Conservation (phyloP, 768 basidiomycete species). For the Mycena latifolia region DNA sequence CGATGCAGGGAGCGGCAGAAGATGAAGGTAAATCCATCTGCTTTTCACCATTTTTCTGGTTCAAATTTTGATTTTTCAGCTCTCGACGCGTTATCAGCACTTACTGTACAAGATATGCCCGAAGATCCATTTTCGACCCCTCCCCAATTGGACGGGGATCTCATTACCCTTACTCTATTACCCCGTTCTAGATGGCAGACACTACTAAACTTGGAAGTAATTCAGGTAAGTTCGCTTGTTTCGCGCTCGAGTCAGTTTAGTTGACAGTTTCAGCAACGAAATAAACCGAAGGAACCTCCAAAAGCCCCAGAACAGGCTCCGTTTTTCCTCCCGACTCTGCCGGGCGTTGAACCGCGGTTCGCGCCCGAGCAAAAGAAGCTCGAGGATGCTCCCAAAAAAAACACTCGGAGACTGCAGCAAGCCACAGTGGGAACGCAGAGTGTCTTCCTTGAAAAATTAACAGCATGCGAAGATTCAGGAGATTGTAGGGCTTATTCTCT, state of each 20-base stretch:
- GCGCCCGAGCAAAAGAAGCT: slow-evolving; percentile 60
- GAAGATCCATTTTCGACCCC: slow-evolving; percentile 85
- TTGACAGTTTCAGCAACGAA: slow-evolving; percentile 76
- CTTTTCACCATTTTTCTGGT: not conserved
- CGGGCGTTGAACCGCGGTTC: slow-evolving; percentile 89
- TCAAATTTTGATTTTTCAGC: slow-evolving; percentile 51
- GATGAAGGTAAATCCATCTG: slow-evolving; percentile 72
- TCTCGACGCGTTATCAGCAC: slow-evolving; percentile 77
- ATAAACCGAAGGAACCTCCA: slow-evolving; percentile 96
- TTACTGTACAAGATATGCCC: slow-evolving; percentile 71
- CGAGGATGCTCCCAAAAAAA: slow-evolving; percentile 52
- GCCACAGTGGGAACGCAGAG: slow-evolving; percentile 67
- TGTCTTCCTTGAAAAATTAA: slow-evolving; percentile 77
- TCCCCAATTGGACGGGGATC: slow-evolving; percentile 88
- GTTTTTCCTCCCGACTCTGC: slow-evolving; percentile 95
- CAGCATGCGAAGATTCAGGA: slow-evolving; percentile 64
- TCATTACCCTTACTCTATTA: slow-evolving; percentile 93
- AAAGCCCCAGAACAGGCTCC: slow-evolving; percentile 96
- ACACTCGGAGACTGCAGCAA: slow-evolving; percentile 67
- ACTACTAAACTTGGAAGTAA: slow-evolving; percentile 94
- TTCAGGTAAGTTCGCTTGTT: slow-evolving; percentile 68
- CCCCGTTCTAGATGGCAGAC: slow-evolving; percentile 98
- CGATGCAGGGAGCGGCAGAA: slow-evolving; percentile 84
- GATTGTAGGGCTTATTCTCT: slow-evolving; percentile 68
- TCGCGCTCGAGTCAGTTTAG: too few relatives aligned